These are phyloP conservation scores for Letharia lupina DNA, from an alignment of 495 filamentous ascomycete genomes.

Conservation along the genomic window DNA sequence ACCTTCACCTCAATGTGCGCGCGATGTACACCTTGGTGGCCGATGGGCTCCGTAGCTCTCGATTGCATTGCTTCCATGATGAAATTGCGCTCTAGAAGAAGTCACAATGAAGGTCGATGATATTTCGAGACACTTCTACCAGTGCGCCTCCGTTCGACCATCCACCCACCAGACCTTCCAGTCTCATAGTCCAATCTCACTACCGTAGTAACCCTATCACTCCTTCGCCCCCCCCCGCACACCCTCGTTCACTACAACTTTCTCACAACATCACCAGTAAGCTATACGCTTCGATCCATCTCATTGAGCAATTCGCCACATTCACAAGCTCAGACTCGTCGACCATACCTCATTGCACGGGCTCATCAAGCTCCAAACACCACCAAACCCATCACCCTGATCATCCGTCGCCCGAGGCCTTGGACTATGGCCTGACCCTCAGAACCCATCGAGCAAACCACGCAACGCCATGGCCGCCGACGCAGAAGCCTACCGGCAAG, in stretches of 20 bases:
- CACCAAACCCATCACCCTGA: background rate
- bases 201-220: background rate
- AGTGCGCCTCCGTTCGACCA: background rate
- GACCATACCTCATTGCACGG: background rate
- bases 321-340: background rate
- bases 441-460: background rate
- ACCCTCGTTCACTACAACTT: background rate
- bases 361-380: background rate
- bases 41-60: background rate
- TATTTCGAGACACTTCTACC: background rate
- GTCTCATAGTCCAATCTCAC: background rate
- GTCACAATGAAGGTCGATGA: background rate
- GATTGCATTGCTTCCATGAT: background rate
- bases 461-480: too few relatives aligned
- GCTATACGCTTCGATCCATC: background rate
- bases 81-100: background rate
- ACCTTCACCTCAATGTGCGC: background rate
- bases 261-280: background rate
- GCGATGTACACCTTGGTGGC: background rate
- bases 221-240: background rate
- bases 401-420: background rate
- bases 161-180: too few relatives aligned
- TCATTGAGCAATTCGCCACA: background rate
- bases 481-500: background rate
- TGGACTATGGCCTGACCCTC: background rate